Conservation (phyloP, 2,329 filamentous ascomycete genomes). For the Aureobasidium sp. region DNA sequence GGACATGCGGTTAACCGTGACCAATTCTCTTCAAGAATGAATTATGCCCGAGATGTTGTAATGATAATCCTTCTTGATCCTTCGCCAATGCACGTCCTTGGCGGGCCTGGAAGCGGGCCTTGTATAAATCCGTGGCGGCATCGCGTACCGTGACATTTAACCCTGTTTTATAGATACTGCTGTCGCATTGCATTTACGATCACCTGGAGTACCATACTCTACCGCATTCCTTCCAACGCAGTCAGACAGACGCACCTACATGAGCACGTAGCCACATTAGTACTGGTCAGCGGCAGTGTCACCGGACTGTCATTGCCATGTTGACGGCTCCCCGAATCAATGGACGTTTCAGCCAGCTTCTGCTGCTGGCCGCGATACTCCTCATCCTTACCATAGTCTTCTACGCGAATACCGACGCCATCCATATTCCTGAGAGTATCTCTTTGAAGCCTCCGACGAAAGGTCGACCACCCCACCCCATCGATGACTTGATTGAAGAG, state of each 20-base stretch:
- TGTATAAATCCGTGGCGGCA: conserved; percentile 4
- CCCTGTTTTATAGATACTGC: neutral
- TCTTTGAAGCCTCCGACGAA: conserved; percentile 5
- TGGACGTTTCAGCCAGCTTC: conserved; percentile 16
- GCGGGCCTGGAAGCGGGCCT: neutral
- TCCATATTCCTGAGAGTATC: neutral
- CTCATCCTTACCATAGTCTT: conserved; percentile 9
- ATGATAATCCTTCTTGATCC: neutral
- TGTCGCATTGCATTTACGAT: neutral
- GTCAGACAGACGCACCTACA: neutral
- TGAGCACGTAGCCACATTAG: neutral
- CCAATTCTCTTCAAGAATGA: neutral
- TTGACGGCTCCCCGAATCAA: conserved; percentile 16
- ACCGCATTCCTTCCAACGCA: no score
- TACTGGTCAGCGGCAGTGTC: conserved; percentile 4
- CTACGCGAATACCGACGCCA: conserved; percentile 11
- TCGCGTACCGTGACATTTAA: neutral
- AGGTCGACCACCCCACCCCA: conserved; percentile 37
- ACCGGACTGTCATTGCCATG: conserved; percentile 14
- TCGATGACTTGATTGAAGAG: conserved; percentile 40
- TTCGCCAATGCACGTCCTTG: neutral
- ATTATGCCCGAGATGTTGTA: no score
- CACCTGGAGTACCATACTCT: neutral
- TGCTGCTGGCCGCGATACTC: conserved; percentile 13
- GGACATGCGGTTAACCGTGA: neutral